Evolutionary conservation across 2,329 filamentous ascomycete species (phyloP), one percentile per base, ranked within the genome.

Genomic region (Aspergillus hortae): DNA sequence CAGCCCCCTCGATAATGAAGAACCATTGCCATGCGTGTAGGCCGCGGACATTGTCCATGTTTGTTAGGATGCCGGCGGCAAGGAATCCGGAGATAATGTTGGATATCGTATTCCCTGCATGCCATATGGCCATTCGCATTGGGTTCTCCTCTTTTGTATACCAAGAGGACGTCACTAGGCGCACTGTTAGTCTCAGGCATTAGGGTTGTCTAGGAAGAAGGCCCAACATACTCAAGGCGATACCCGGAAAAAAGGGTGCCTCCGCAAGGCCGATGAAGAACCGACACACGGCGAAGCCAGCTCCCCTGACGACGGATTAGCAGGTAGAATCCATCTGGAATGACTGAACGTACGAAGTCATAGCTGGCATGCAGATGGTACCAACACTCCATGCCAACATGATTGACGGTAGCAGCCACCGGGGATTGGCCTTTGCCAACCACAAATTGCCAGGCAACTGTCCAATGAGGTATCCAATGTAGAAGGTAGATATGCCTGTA

Each of bases 41-140:
- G 6, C 17, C 11, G 12, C 5, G 40, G 19, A 42, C 40, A 14
- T 42, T 42, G 19, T 42, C 40, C 40, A 42, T 42, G 19, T 21
- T 42, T 5, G 40, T 42, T 2, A 42, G 19, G 12, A 42, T 42
- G 6, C 40, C 40, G 15, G 40, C 40, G 1, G 40, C 40, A 6
- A 42, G 40, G 40, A 42, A 42, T 7, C 40, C 40, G 40, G 40
- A 42, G 40, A 42, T 42, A 11, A 42, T 42, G 40, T 42, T 42
- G 40, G 40, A 42, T 7, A 42, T 42, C 6, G 40, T 42, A 23
- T 42, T 42, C 6, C 40, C 40, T 19, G 40, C 40, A 12, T 42
- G 40, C 40, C 40, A 42, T 1, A 42, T 42, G n/a, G 40, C 40
- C 40, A 42, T 42, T 7, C 40, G 40, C 40, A 42, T 42, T 14